A percentile compares a stretch with the other conserved stretches of the same genome.
These are phyloP conservation scores for Hypsizygus marmoreus DNA, from an alignment of 768 basidiomycete genomes.

Conservation along the genomic window DNA sequence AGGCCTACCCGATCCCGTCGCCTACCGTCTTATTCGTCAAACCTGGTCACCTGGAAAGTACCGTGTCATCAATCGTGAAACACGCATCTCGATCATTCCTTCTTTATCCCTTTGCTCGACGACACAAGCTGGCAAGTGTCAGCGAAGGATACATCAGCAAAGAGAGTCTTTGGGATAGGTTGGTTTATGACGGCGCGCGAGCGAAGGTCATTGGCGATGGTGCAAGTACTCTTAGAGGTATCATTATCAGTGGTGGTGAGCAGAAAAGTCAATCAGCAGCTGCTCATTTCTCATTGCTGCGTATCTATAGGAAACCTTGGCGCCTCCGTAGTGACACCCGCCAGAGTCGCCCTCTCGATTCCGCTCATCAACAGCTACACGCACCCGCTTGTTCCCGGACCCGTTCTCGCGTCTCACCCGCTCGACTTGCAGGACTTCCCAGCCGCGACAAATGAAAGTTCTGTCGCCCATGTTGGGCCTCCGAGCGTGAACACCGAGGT, in stretches of 20 bases:
- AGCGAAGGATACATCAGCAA: constrained; percentile 75
- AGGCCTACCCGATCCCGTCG: constrained; percentile 60
- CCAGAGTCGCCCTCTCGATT: constrained; percentile 75
- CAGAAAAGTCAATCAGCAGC: constrained; percentile 8
- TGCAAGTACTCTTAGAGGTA: constrained; percentile 62
- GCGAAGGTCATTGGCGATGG: constrained; percentile 58
- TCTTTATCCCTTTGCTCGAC: constrained; percentile 65
- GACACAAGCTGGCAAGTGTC: constrained; percentile 75
- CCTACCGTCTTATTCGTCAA: constrained; percentile 81
- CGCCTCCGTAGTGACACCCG: constrained; percentile 52
- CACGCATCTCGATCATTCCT: constrained; percentile 55
- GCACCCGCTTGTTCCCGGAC: constrained; percentile 69
- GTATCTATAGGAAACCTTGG: constrained; percentile 47
- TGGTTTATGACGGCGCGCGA: constrained; percentile 73
- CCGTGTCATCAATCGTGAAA: constrained; percentile 55
- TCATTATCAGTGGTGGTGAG: constrained; percentile 75
- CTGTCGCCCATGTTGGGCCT: constrained; percentile 62
- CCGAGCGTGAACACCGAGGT: constrained; percentile 86
- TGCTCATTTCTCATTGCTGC: background rate
- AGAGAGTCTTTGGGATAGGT: constrained; percentile 83
- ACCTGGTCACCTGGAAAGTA: constrained; percentile 58
- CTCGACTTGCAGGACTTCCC: constrained; percentile 83
- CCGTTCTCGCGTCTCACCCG: constrained; percentile 80
- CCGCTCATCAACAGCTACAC: constrained; percentile 69
- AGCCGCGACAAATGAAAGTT: constrained; percentile 26